Evolutionary conservation across 495 filamentous ascomycete species (phyloP).

Genomic region (Paragyromitra xinjiangensis): DNA sequence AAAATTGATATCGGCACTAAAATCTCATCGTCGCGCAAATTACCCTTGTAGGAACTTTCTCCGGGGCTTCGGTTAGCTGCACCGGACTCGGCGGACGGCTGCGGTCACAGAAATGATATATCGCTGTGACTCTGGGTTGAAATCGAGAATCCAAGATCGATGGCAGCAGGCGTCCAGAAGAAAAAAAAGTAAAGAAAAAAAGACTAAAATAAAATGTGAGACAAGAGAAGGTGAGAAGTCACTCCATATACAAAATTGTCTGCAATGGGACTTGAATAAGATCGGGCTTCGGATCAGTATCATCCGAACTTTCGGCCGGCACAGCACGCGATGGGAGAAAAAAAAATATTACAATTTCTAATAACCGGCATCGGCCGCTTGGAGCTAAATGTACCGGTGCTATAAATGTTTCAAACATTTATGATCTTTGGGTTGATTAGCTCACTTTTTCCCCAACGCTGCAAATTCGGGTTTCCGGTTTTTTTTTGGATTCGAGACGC

Average conservation of each 20-base stretch:
- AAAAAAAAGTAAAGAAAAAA: slow-evolving; percentile 14
- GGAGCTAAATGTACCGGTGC: neutral
- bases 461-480: slow-evolving; percentile 1
- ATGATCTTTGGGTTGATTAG: neutral
- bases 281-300: slow-evolving; percentile 33
- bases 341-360: neutral
- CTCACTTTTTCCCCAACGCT: neutral
- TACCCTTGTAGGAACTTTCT: slow-evolving; percentile 57
- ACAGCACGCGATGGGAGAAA: neutral
- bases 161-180: neutral
- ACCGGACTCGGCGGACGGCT: slow-evolving; percentile 39
- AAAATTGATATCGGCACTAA: slow-evolving; percentile 11
- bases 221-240: neutral
- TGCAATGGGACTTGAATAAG: neutral
- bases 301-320: slow-evolving; percentile 27
- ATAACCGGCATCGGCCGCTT: slow-evolving; percentile 17
- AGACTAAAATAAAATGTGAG: slow-evolving; percentile 22
- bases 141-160: slow-evolving; percentile 26
- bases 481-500: slow-evolving; percentile 19
- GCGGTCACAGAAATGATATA: slow-evolving; percentile 37
- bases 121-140: slow-evolving; percentile 44
- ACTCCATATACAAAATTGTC: neutral
- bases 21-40: slow-evolving; percentile 42
- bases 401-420: slow-evolving; percentile 18
- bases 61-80: slow-evolving; percentile 56